These are phyloP conservation scores for Cunninghamia lanceolata DNA, from an alignment of 75 land plant genomes.

Conservation along the genomic window DNA sequence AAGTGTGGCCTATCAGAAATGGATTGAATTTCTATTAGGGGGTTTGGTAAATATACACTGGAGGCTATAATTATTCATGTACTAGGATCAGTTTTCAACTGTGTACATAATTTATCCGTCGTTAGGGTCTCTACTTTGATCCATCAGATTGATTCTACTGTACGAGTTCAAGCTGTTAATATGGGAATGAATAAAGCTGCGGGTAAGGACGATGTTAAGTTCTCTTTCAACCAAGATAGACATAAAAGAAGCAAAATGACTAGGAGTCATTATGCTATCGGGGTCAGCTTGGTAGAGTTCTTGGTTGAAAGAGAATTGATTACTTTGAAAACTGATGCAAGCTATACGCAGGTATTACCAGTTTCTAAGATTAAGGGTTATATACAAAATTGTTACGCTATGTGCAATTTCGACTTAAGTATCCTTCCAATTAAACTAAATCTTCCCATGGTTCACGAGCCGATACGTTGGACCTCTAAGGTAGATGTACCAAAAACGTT, in stretches of 20 bases:
- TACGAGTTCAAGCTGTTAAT: background rate
- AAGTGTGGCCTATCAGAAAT: background rate
- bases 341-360: background rate
- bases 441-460: slow-evolving; percentile 8
- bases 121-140: slow-evolving; percentile 10
- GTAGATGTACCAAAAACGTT: background rate
- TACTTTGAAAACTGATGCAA: background rate
- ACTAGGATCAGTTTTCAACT: background rate
- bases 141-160: background rate
- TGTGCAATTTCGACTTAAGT: slow-evolving; percentile 6
- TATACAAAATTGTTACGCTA: background rate
- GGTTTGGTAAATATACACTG: background rate
- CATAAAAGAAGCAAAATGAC: background rate
- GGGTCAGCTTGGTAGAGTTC: slow-evolving; percentile 4
- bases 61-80: slow-evolving; percentile 9
- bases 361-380: background rate
- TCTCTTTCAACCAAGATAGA: too few species aligned
- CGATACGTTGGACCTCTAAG: background rate
- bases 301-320: slow-evolving; percentile 3
- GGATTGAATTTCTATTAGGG: background rate
- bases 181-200: background rate
- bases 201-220: too few species aligned
- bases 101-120: background rate
- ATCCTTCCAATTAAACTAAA: background rate
- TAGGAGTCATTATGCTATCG: background rate